phyloP scores from a whole-genome alignment of 148 eudicot genomes.

The Silene conica region DNA sequence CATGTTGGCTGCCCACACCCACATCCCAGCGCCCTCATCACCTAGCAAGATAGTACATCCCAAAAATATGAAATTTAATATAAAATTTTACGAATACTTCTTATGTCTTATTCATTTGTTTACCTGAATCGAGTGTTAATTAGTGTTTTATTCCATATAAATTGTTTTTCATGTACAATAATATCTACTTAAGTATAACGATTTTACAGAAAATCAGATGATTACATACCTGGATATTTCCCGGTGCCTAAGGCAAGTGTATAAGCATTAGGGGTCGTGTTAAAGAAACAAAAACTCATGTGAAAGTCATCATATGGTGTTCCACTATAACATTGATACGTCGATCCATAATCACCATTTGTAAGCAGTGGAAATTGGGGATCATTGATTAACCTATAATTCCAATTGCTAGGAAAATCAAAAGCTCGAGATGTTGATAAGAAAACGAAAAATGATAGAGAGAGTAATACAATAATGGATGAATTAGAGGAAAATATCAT shows the following conservation, averaged over 20 bases:
- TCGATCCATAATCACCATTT: conserved; percentile 6
- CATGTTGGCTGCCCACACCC: conserved; percentile 8
- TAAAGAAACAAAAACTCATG: conserved; percentile 11
- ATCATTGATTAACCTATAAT: neutral
- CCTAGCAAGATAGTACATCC: no score
- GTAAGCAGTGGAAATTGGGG: neutral
- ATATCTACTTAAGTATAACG: no score
- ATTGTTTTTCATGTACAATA: no score
- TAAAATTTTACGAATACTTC: no score
- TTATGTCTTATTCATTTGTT: no score
- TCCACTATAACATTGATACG: conserved; percentile 3
- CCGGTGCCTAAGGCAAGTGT: conserved; percentile 6
- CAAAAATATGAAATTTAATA: no score
- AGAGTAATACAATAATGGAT: neutral
- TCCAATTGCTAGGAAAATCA: neutral
- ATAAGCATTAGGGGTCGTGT: conserved; percentile 14
- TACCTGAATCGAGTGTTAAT: no score
- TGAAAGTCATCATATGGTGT: neutral
- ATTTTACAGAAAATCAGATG: no score
- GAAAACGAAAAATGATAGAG: neutral
- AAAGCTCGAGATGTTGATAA: neutral
- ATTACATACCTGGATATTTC: neutral
- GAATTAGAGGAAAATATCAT: neutral
- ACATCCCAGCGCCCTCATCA: no score
- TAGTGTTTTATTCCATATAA: no score